These are phyloP conservation scores for Russula emetica DNA, from an alignment of 768 basidiomycete genomes.

Conservation along the genomic window DNA sequence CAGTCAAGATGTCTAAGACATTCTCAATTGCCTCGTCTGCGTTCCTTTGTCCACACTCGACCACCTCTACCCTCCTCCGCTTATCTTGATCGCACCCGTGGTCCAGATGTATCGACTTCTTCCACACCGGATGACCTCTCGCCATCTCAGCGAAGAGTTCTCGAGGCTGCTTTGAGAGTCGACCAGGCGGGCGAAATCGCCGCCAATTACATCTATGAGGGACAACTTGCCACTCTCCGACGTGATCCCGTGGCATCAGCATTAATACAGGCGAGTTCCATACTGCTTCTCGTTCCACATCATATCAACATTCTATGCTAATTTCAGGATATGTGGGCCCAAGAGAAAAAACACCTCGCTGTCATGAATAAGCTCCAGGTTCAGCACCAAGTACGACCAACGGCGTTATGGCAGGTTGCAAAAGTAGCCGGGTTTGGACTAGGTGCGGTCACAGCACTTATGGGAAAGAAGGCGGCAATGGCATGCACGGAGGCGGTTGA, in stretches of 20 bases:
- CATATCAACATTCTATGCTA: not conserved
- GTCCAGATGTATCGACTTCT: conserved; percentile 41
- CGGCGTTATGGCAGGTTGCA: conserved; percentile 76
- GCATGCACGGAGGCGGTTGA: conserved; percentile 98
- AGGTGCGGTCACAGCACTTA: conserved; percentile 77
- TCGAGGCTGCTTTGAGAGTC: conserved; percentile 75
- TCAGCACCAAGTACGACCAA: conserved; percentile 84
- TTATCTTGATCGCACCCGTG: conserved; percentile 43
- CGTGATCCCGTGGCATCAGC: conserved; percentile 50
- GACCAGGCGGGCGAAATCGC: conserved; percentile 96
- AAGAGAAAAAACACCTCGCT: conserved; percentile 84
- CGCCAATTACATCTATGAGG: conserved; percentile 92
- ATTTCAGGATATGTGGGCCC: conserved; percentile 93
- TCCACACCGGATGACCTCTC: conserved; percentile 56
- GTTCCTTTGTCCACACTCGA: conserved; percentile 18
- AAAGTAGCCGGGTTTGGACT: conserved; percentile 84
- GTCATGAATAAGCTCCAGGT: conserved; percentile 82
- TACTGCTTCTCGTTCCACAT: conserved; percentile 4
- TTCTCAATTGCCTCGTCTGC: not conserved
- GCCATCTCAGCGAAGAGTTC: conserved; percentile 42
- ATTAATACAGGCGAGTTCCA: conserved; percentile 64
- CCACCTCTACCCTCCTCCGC: conserved; percentile 39
- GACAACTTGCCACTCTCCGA: conserved; percentile 74
- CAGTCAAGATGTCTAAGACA: not conserved
- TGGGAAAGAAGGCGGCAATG: conserved; percentile 95